Evolutionary conservation across 345 rosid genomes (phyloP), one percentile per base, ranked within the genome.

Genomic region (Gynandropsis gynandra): DNA sequence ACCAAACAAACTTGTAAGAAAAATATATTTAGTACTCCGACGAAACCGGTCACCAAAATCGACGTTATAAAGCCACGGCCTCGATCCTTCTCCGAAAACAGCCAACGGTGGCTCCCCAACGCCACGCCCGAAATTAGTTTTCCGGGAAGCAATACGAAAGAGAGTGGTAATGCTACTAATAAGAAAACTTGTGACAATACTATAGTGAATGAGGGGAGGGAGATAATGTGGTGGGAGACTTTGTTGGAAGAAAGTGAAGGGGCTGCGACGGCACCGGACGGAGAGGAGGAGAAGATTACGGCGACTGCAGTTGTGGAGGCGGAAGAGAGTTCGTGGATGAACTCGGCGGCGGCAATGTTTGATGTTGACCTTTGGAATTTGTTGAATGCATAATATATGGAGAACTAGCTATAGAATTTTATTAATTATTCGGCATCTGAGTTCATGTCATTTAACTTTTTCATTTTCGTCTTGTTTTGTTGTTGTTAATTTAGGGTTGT

Each of bases 351-450:
- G 3, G 40, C 40, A n/a, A 5, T 17, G 7, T 52, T 65, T 52
- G 70, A 65, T 4, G 34, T 52, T 58, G 70, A 65, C n/a, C 64
- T 65, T 52, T 65, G 70, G 70, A 59, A 34, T 21, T 5, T 65
- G 40, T 46, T 65, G 29, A 24, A 24, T 24, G 5, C 29, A 24
- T 24, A 5, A 24, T 24, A 24, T 24, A 24, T 24, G n/a, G n/a
- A n/a, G n/a, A n/a, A n/a, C n/a, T n/a, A n/a, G n/a, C n/a, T n/a
- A n/a, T n/a, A n/a, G n/a, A n/a, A 24, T 24, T 24, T 24, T 24
- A 24, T 24, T 24, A 24, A 24, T 24, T 24, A 24, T 24, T 2
- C 4, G 5, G 29, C 5, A 24, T 24, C 29, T 24, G 5, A 24
- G 29, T 24, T 24, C 2, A 5, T 2, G 5, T 5, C 29, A 24